Percentiles rank a stretch among this genome's conserved stretches.
phyloP scores from a whole-genome alignment of 495 filamentous ascomycete genomes.

The Penicillium pancosmium region DNA sequence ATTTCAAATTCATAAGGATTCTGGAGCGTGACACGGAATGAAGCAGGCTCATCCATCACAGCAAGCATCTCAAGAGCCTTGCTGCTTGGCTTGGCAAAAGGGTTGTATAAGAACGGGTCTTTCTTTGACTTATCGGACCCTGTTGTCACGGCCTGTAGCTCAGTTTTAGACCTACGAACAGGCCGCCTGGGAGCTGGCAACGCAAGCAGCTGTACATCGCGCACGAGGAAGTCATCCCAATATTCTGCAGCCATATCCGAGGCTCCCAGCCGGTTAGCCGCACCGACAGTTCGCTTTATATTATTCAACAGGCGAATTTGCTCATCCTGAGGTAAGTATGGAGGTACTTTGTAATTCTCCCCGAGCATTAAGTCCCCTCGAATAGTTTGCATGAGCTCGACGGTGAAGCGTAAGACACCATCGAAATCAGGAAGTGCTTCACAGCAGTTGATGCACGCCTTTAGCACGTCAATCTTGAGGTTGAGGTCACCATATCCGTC shows the following conservation, averaged over 20 bases:
- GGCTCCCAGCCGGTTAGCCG: constrained; percentile 73
- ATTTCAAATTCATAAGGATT: constrained; percentile 94
- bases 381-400: constrained; percentile 77
- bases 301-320: constrained; percentile 79
- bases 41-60: constrained; percentile 73
- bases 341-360: constrained; percentile 45
- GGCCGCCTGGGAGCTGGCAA: constrained; percentile 57
- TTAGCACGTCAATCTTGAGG: constrained; percentile 82
- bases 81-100: constrained; percentile 72
- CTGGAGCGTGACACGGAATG: constrained; percentile 81
- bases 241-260: constrained; percentile 75
- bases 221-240: constrained; percentile 94
- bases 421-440: constrained; percentile 92
- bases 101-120: constrained; percentile 91
- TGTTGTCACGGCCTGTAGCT: constrained; percentile 64
- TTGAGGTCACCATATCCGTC: constrained; percentile 52
- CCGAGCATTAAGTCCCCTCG: constrained; percentile 74
- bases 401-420: constrained; percentile 82
- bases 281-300: constrained; percentile 77
- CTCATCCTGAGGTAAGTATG: constrained; percentile 75
- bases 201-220: constrained; percentile 71
- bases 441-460: constrained; percentile 83
- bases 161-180: constrained; percentile 69
- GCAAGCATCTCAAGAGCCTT: constrained; percentile 64
- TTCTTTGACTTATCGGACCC: constrained; percentile 55